Conservation (phyloP, 805 yeast genomes). For the Zygotorulaspora florentina region DNA sequence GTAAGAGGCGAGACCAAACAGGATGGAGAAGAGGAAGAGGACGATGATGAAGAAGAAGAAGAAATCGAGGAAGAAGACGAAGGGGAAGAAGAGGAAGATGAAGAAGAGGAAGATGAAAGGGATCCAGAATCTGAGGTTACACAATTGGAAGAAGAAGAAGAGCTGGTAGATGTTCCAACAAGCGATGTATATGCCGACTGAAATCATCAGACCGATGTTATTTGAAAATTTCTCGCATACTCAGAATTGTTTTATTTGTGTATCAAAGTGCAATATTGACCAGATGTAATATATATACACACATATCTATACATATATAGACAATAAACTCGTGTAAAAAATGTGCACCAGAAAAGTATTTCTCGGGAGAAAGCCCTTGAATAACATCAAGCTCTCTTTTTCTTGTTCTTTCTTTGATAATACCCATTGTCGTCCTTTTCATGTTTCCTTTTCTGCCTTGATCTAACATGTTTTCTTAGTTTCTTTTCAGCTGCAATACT, state of each 20-base stretch:
- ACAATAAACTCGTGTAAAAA: not conserved
- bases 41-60: slow-evolving; percentile 28
- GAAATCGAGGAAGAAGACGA: slow-evolving; percentile 32
- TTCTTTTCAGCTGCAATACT: slow-evolving; percentile 76
- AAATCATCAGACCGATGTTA: not conserved
- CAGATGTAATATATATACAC: not conserved
- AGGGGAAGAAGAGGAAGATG: slow-evolving; percentile 32
- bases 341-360: not conserved
- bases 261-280: not conserved
- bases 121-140: slow-evolving; percentile 20
- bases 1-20: slow-evolving; percentile 8
- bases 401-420: slow-evolving; percentile 61
- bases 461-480: slow-evolving; percentile 67
- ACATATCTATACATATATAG: slow-evolving; percentile 2
- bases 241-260: not conserved
- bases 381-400: slow-evolving; percentile 21
- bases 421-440: slow-evolving; percentile 74
- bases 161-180: slow-evolving; percentile 13
- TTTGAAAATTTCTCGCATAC: not conserved
- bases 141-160: slow-evolving; percentile 15
- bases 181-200: slow-evolving; percentile 8
- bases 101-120: slow-evolving; percentile 14
- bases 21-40: slow-evolving; percentile 8
- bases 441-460: slow-evolving; percentile 71
- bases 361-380: too few species aligned